Base-by-base conservation (phyloP, 2,329 filamentous ascomycete genomes). In the Parasarocladium wereldwijsianum region DNA sequence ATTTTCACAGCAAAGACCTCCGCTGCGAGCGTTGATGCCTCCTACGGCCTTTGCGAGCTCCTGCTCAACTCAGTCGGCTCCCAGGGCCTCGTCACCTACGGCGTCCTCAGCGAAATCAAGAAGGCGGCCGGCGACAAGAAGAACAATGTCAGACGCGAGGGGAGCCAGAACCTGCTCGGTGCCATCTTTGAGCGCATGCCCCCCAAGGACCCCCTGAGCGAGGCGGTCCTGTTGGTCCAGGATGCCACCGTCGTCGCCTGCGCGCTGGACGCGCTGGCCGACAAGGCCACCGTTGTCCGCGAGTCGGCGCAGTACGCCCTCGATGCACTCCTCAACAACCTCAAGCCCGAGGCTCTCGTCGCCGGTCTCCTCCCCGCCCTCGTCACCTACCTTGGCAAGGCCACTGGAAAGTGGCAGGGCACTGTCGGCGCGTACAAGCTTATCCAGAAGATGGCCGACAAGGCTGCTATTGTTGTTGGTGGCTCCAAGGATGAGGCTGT, bases 381-480 rank as follows among this genome's bases (percentile, higher is more conserved):
- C 23, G 57, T 64, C 37, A 57, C 66, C 31, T 96, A 96, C 51
- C 65, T 98, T 17, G 64, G 65, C 48, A 92, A 84, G 58, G 74
- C 72, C 47, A 80, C 84, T 11, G 86, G 83, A 40, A 98, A 98
- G 59, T 98, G 90, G 90, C 90, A 98, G 58, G 90, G 90, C 36
- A 83, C 82, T 11, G 82, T 94, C 31, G 86, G 80, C 36, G 90
- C 83, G 26, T 78, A 79, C 49, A 75, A 79, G 52, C 55, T 96
- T 38, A 60, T 98, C 34, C 85, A 90, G 50, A 83, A 76, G 55
- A 93, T 96, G 78, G 90, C 90, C 27, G 81, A 93, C 50, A 93
- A 92, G 64, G 82, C 87, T 23, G 80, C 92, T 65, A 75, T 92
- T 52, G 76, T 78, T 32, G 71, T 82, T 38, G 85, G 82, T 35